Conservation (phyloP, 306 rosid species). For the Cucurbita ficifolia region DNA sequence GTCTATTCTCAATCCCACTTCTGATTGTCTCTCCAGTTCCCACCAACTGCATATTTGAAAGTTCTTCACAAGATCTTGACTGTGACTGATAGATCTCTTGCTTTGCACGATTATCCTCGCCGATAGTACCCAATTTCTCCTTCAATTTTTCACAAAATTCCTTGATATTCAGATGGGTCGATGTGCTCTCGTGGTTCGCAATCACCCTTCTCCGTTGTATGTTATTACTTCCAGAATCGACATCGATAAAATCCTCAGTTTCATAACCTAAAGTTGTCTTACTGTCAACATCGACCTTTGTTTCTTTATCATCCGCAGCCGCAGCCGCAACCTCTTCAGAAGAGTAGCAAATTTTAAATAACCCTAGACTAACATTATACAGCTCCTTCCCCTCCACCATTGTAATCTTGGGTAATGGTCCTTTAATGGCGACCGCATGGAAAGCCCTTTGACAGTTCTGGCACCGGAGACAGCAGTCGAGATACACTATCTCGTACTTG, state of each 20-base stretch:
- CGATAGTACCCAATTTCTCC: background rate
- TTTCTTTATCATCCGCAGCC: background rate
- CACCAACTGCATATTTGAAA: conserved; percentile 21
- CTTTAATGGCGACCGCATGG: conserved; percentile 43
- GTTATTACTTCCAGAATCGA: background rate
- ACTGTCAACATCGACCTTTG: background rate
- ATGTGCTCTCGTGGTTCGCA: background rate
- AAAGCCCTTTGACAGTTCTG: conserved; percentile 35
- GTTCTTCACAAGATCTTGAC: background rate
- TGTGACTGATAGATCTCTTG: background rate
- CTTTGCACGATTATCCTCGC: background rate
- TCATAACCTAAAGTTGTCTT: background rate
- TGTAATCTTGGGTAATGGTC: conserved; percentile 20
- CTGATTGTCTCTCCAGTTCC: conserved; percentile 12
- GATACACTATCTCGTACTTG: conserved; percentile 34
- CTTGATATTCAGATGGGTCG: background rate
- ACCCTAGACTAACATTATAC: conserved; percentile 28
- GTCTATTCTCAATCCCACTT: conserved; percentile 11
- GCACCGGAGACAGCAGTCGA: conserved; percentile 43
- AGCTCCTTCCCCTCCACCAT: conserved; percentile 35
- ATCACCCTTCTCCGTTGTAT: background rate
- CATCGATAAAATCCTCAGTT: background rate
- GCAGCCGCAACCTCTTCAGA: background rate
- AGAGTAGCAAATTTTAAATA: conserved; percentile 18
- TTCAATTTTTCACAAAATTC: background rate